Evolutionary conservation across 805 yeast species (phyloP).

Genomic region (Debaryomyces tyrocola): DNA sequence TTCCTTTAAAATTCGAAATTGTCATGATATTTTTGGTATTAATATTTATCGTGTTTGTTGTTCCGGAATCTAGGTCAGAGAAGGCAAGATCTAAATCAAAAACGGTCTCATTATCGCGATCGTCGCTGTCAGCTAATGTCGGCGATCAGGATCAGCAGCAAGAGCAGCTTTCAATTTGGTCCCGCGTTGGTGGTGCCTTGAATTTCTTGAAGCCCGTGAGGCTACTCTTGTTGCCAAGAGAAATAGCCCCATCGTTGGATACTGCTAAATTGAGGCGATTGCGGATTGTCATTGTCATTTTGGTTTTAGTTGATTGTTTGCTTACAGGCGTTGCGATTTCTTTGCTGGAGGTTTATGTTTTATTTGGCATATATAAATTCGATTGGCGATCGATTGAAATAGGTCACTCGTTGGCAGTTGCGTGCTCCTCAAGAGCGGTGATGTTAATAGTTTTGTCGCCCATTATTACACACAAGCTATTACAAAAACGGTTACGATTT

Average conservation of each 20-base stretch:
- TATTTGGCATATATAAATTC: conserved; percentile 55
- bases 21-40: conserved; percentile 32
- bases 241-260: conserved; percentile 20
- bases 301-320: conserved; percentile 49
- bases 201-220: conserved; percentile 49
- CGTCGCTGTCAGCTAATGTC: conserved; percentile 7
- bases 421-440: conserved; percentile 50
- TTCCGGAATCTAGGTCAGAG: conserved; percentile 66
- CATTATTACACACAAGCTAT: conserved; percentile 32
- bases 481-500: conserved; percentile 32
- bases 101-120: conserved; percentile 26
- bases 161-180: not conserved
- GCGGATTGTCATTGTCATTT: conserved; percentile 42
- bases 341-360: conserved; percentile 42
- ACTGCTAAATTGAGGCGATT: conserved; percentile 15
- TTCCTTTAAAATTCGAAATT: conserved; percentile 33
- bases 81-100: conserved; percentile 56
- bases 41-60: conserved; percentile 26
- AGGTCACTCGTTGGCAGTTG: conserved; percentile 54
- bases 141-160: not conserved
- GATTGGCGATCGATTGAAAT: conserved; percentile 54
- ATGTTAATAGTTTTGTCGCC: conserved; percentile 56
- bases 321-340: conserved; percentile 33
- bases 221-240: conserved; percentile 53
- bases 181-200: conserved; percentile 1